Evolutionary conservation across 2,329 filamentous ascomycete genomes (phyloP).

Genomic region (Diplodia mutila): DNA sequence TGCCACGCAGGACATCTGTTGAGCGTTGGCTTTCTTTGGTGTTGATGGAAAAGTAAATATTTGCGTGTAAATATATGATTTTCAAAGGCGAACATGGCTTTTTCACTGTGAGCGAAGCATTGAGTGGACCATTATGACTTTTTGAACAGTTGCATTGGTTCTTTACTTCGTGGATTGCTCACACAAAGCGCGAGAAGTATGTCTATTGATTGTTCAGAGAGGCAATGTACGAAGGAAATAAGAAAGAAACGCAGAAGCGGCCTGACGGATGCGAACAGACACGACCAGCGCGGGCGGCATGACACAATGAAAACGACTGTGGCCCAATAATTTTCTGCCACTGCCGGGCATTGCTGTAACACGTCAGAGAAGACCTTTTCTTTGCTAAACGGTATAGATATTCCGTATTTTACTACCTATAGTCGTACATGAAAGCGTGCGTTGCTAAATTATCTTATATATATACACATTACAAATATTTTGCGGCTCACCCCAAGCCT

Average conservation of each 20-base stretch:
- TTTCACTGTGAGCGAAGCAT: background rate
- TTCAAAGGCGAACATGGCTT: background rate
- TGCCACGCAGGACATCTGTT: constrained; percentile 50
- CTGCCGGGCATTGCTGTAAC: too few relatives aligned
- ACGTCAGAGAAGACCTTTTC: background rate
- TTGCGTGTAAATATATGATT: background rate
- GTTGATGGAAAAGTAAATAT: background rate
- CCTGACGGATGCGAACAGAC: too few relatives aligned
- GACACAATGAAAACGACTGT: too few relatives aligned
- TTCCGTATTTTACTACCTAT: background rate
- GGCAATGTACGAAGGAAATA: too few relatives aligned
- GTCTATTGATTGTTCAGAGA: too few relatives aligned
- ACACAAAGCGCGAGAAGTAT: too few relatives aligned
- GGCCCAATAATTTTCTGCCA: too few relatives aligned
- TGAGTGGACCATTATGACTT: too few relatives aligned
- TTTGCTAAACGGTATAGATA: background rate
- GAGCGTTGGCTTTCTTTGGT: constrained; percentile 1
- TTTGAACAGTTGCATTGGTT: too few relatives aligned
- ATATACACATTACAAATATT: background rate
- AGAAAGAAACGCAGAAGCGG: too few relatives aligned
- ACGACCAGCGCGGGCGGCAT: too few relatives aligned
- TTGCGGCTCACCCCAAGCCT: background rate
- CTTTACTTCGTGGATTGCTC: too few relatives aligned
- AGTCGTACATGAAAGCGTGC: background rate
- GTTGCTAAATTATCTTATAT: background rate